Evolutionary conservation across 192 early-diverging fungal genomes (phyloP), one percentile per base, ranked within the genome.

Genomic region (Gaertneriomyces sp.): DNA sequence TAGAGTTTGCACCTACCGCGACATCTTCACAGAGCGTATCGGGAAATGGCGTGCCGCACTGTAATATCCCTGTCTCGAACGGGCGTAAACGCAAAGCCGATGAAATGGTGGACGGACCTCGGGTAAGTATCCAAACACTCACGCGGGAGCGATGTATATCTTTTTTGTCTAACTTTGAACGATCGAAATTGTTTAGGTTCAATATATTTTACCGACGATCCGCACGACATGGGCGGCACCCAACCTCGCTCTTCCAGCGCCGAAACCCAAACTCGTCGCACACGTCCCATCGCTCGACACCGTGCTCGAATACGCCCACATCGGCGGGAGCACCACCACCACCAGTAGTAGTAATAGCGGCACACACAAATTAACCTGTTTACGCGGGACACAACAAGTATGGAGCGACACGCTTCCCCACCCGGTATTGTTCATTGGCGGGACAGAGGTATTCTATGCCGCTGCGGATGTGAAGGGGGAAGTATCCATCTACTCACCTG

Each of bases 401-500:
- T 91, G 90, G 84, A 70, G 69, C 11, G 85, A 88, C 55, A 83
- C 80, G 52, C 56, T 91, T 10, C 78, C 78, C 7, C 72, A 73
- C 44, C 59, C 74, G 25, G 84, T 87, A 5, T 53, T 92, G n/a
- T 73, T 81, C 7, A 73, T 91, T 53, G 77, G 80, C 0, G 88
- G 86, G 20, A 83, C 85, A 47, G 55, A 69, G 6, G 57, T 65
- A 2, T 92, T 87, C 63, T 74, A 76, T 62, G 86, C 84, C 3
- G 81, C 83, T 7, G 70, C 82, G 7, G 90, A 85, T 53, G 80
- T 85, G 45, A 89, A 93, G 67, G 85, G 78, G 33, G 78, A 79
- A 3, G 17, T 93, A 12, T 76, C 84, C 60, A 59, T 89, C 3
- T 91, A 85, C 71, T 85, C 85, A 20, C 71, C 75, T 4, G 80